Percentiles rank a stretch among this genome's conserved stretches.
phyloP scores from a whole-genome alignment of 371 early-diverging fungal genomes.

The Mortierella sp. region DNA sequence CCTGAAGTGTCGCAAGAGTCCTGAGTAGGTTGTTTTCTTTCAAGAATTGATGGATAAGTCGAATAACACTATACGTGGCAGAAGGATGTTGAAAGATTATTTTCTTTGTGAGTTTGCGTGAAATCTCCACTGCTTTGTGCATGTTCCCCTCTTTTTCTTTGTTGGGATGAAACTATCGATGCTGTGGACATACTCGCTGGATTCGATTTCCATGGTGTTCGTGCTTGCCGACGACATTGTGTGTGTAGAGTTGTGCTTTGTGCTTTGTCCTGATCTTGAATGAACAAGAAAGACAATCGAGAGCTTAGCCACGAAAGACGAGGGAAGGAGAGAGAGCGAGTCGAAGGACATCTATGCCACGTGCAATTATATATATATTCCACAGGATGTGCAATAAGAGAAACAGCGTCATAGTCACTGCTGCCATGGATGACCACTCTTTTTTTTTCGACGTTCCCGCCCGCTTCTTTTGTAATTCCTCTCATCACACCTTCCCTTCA shows the following conservation, averaged over 20 bases:
- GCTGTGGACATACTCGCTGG: conserved; percentile 70
- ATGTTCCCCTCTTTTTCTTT: neutral
- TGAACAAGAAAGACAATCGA: neutral
- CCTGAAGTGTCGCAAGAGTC: conserved; percentile 81
- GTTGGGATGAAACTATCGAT: neutral
- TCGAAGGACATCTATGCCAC: neutral
- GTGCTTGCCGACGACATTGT: conserved; percentile 30
- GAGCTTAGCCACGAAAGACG: neutral
- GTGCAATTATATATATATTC: conserved; percentile 7
- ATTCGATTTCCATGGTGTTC: conserved; percentile 74
- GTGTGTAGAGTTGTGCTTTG: too few relatives aligned
- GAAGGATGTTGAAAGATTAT: neutral
- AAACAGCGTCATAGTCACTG: neutral
- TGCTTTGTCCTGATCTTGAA: neutral
- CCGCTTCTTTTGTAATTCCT: neutral
- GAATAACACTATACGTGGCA: conserved; percentile 74
- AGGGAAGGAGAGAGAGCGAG: neutral
- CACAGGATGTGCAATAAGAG: conserved; percentile 15
- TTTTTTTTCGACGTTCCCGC: neutral
- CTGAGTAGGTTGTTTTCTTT: conserved; percentile 88
- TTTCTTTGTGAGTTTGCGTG: neutral
- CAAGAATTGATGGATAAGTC: conserved; percentile 92
- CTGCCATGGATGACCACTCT: neutral
- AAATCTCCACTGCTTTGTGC: neutral
- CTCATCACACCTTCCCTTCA: neutral